Evolutionary conservation across 371 early-diverging fungal species (phyloP).

Genomic region (Fennellomyces sp.): DNA sequence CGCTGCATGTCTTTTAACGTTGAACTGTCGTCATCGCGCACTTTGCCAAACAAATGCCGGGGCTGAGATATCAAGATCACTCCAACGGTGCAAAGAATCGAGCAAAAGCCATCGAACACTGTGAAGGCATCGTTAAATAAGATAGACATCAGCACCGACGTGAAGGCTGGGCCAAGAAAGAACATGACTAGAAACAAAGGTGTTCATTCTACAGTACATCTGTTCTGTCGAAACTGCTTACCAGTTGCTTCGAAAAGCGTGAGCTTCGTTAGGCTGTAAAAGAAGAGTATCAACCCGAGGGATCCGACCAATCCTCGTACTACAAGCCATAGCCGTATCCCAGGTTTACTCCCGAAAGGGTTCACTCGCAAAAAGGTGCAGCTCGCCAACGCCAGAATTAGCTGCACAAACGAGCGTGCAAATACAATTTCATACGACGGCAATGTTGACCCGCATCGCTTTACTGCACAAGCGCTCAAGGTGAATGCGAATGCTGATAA

Average conservation of each 20-base stretch:
- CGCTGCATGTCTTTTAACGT: slow-evolving; percentile 12
- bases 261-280: slow-evolving; percentile 68
- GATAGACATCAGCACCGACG: slow-evolving; percentile 66
- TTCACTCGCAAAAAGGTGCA: slow-evolving; percentile 52
- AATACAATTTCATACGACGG: slow-evolving; percentile 74
- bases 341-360: slow-evolving; percentile 58
- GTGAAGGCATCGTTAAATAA: slow-evolving; percentile 73
- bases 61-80: slow-evolving; percentile 74
- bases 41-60: slow-evolving; percentile 53
- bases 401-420: slow-evolving; percentile 70
- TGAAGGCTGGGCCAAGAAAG: slow-evolving; percentile 79
- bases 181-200: slow-evolving; percentile 53
- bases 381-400: slow-evolving; percentile 49
- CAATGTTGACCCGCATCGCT: slow-evolving; percentile 54
- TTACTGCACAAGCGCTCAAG: slow-evolving; percentile 73
- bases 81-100: slow-evolving; percentile 62
- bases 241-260: slow-evolving; percentile 78
- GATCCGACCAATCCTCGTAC: slow-evolving; percentile 69
- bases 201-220: background rate
- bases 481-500: slow-evolving; percentile 76
- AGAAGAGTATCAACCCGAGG: slow-evolving; percentile 72
- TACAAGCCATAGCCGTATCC: slow-evolving; percentile 57
- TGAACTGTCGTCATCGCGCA: slow-evolving; percentile 11
- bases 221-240: slow-evolving; percentile 3
- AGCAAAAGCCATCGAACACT: slow-evolving; percentile 56